Evolutionary conservation across 2,329 filamentous ascomycete genomes (phyloP).

Genomic region (Akanthomyces uredinophilus): DNA sequence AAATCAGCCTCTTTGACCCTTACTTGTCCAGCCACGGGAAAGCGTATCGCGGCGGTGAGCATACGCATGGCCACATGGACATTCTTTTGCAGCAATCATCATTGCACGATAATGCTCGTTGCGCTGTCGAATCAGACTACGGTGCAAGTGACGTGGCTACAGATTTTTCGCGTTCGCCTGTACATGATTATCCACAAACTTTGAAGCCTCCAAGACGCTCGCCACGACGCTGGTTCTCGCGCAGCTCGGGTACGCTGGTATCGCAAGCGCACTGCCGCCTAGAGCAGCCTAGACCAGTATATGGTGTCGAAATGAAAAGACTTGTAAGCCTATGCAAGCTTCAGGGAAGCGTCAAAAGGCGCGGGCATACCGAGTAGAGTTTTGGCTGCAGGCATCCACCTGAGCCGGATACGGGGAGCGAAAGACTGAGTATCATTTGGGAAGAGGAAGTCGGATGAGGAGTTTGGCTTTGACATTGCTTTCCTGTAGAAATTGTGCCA

Average conservation of each 20-base stretch:
- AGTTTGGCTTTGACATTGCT: background rate
- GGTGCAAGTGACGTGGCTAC: background rate
- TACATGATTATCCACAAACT: background rate
- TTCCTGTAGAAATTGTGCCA: conserved; percentile 7
- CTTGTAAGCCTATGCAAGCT: conserved; percentile 26
- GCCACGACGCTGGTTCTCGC: conserved; percentile 19
- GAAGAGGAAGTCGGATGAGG: background rate
- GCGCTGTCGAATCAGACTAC: background rate
- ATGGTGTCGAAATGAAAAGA: conserved; percentile 26
- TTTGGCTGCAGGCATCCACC: too few species aligned
- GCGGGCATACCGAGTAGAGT: conserved; percentile 19
- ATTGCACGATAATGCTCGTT: background rate
- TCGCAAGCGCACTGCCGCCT: conserved; percentile 26
- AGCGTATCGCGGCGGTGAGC: background rate
- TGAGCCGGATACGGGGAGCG: background rate
- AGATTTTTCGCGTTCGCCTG: background rate
- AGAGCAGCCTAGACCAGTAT: conserved; percentile 28
- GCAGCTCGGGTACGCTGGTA: conserved; percentile 21
- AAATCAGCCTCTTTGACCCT: conserved; percentile 6
- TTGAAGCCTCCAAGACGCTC: background rate
- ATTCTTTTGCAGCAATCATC: conserved; percentile 3
- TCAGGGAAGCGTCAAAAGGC: conserved; percentile 19
- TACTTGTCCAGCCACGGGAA: conserved; percentile 1
- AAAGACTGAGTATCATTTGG: background rate
- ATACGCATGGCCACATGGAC: background rate